These are phyloP conservation scores for Albatrellus sp. DNA, from an alignment of 1,284 basidiomycete genomes.

Conservation along the genomic window DNA sequence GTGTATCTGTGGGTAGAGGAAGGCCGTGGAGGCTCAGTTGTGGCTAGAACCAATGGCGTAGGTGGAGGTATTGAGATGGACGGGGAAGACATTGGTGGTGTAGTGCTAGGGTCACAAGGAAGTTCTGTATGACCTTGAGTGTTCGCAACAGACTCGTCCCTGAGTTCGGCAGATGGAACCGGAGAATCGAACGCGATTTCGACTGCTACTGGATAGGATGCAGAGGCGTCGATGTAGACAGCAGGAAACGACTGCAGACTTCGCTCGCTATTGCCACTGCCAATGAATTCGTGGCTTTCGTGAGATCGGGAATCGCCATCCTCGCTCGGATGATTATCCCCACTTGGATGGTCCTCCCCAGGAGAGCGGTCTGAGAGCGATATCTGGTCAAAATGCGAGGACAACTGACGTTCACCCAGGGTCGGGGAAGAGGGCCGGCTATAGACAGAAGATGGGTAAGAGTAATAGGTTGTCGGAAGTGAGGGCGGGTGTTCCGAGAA, in stretches of 20 bases:
- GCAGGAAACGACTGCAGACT: conserved; percentile 22
- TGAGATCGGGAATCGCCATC: not conserved
- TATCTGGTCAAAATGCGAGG: conserved; percentile 7
- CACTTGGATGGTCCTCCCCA: conserved; percentile 11
- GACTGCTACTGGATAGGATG: conserved; percentile 17
- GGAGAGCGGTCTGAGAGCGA: conserved; percentile 8
- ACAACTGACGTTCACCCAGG: not conserved
- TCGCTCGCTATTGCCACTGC: not conserved
- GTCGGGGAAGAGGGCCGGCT: not conserved
- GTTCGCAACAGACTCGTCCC: conserved; percentile 5
- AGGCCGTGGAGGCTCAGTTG: conserved; percentile 12
- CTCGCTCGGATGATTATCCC: not conserved
- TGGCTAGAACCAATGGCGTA: conserved; percentile 11
- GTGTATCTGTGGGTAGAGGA: conserved; percentile 26
- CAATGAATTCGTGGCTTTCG: not conserved
- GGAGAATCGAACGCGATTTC: conserved; percentile 12
- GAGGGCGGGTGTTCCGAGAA: conserved; percentile 4
- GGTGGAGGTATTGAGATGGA: conserved; percentile 14
- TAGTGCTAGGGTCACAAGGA: not conserved
- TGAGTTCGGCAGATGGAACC: conserved; percentile 1
- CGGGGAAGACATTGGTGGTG: conserved; percentile 15
- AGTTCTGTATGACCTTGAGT: conserved; percentile 9
- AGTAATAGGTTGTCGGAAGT: not conserved
- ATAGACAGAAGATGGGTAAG: not conserved
- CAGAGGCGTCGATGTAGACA: conserved; percentile 34